Evolutionary conservation across 2,329 filamentous ascomycete species (phyloP), one percentile per base, ranked within the genome.

Genomic region (Hawksworthiomyces lignivorus): DNA sequence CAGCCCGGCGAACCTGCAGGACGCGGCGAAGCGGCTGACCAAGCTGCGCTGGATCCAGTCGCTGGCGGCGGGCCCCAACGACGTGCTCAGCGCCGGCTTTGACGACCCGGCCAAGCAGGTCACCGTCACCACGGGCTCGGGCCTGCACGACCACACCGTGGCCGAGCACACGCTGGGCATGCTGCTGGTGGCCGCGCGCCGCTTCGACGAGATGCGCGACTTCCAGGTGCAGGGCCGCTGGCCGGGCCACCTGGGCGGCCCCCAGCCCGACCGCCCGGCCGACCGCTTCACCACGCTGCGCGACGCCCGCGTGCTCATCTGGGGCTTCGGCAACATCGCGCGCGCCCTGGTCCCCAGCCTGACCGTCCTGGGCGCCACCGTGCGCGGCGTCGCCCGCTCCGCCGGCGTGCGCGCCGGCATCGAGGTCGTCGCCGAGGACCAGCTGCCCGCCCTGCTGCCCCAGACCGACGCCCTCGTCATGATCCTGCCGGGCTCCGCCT

Each of bases 361-460:
- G 21, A 56, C 54, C 1, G 52, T 53, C 1, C 59, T 72, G 9
- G 80, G 80, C 19, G 73, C 79, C 10, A 62, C 65, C 1, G 78
- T 84, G 14, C 64, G 57, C 27, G 80, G 80, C 39, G 57, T 83
- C 2, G 80, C 80, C 11, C 65, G 78, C 11, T 56, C 54, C 8
- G 52, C 67, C 1, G 78, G 80, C 8, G 73, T 82, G 12, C 65
- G 79, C 35, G 63, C 67, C 48, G 67, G 68, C 3, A 54, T 67
- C 27, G 59, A 68, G 52, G 62, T 72, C 18, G 60, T 60, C 31
- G 46, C 52, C 18, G 66, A 70, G 50, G 60, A 65, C 43, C 54
- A 55, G 21, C 53, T 72, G 36, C 43, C 57, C 3, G 52, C 61
- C 27, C 44, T 68, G 11, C 57, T 72, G 22, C 55, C 61, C 7